Evolutionary conservation across 2,329 filamentous ascomycete species (phyloP), one percentile per base, ranked within the genome.

Genomic region (Plenodomus tracheiphilus): DNA sequence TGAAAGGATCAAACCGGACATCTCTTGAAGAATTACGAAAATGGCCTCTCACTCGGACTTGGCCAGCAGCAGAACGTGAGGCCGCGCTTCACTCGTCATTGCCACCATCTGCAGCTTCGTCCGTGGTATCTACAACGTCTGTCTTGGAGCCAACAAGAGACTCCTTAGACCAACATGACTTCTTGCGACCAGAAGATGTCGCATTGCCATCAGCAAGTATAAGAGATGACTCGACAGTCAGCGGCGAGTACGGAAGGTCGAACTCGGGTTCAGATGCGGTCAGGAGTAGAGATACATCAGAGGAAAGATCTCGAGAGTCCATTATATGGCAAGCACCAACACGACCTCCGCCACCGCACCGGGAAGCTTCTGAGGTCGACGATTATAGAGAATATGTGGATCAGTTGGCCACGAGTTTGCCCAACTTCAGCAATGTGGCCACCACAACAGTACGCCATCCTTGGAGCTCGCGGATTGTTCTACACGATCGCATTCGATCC

Each of bases 401-500:
- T 18, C 39, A 20, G 28, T 36, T 53, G 28, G 41, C 46, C 22
- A 13, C 11, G 18, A 41, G 41, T 35, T 44, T 53, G 10, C 15
- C 35, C 9, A 17, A 46, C 22, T 44, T 53, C 18, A n/a, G 18
- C 2, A 53, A 44, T 25, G 39, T 49, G 19, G 46, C 43, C 2
- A n/a, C 40, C 3, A 18, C 15, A 8, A 28, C 8, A 38, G 34
- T 38, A 34, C 49, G 46, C 2, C 51, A 54, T 35, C 5, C 15
- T 2, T 50, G 47, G 51, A 46, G 39, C 25, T 37, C 43, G 11
- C 47, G 41, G 2, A 46, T 54, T 18, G 47, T 54, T 22, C 37
- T 54, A 11, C 46, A 47, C 18, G 47, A 54, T 39, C 41, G 19
- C 6, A 10, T 51, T 4, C 19, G 21, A 47, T 18, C 4, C 22